Evolutionary conservation across 2,329 filamentous ascomycete species (phyloP).

Genomic region (Pyrenophora teres): DNA sequence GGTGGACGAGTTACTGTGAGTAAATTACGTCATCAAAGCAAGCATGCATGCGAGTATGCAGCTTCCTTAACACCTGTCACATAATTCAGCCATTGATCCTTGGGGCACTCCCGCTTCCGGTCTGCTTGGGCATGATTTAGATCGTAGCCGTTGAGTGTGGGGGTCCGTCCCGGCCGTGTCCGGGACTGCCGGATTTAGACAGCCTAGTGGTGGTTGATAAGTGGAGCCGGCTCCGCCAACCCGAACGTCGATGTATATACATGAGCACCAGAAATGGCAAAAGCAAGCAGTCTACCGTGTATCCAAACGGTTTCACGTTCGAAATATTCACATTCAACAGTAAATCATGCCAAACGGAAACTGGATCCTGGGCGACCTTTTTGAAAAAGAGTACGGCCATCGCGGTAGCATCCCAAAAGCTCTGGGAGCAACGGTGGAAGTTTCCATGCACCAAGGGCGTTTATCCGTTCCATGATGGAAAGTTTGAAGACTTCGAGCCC

Average conservation of each 20-base stretch:
- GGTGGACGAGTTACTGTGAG: conserved; percentile 4
- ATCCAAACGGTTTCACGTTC: background rate
- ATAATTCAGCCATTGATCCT: conserved; percentile 2
- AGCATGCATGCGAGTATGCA: background rate
- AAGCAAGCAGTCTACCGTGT: background rate
- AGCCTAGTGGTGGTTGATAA: background rate
- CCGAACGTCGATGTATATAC: conserved; percentile 8
- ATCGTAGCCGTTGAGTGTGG: conserved; percentile 8
- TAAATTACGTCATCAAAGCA: background rate
- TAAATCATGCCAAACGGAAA: conserved; percentile 32
- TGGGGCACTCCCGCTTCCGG: too few relatives aligned
- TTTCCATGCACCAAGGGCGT: conserved; percentile 53
- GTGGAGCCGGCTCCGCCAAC: conserved; percentile 24
- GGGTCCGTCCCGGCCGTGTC: conserved; percentile 23
- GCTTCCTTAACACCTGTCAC: background rate
- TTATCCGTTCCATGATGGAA: conserved; percentile 75
- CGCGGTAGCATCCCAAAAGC: conserved; percentile 36
- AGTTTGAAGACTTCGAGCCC: conserved; percentile 69
- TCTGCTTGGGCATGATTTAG: too few relatives aligned
- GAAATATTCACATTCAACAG: background rate
- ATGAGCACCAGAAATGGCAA: too few relatives aligned
- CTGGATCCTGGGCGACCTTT: conserved; percentile 46
- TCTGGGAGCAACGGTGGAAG: conserved; percentile 45
- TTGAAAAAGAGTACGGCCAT: conserved; percentile 45
- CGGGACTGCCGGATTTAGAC: background rate